Conservation (phyloP, 2,329 filamentous ascomycete genomes). For the Fonsecaea multimorphosa region DNA sequence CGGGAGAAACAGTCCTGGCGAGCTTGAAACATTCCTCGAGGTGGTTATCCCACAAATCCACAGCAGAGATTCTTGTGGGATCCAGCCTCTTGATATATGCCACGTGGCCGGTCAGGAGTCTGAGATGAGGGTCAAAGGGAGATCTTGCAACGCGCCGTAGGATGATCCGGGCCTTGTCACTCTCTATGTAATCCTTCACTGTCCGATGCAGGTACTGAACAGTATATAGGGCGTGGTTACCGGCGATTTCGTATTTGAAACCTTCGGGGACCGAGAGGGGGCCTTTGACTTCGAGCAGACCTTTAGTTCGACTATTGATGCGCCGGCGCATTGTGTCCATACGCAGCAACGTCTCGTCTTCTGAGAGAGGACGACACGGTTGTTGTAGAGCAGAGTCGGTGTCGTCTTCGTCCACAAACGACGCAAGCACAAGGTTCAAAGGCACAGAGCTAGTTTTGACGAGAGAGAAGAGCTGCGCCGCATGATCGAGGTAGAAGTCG, state of each 20-base stretch:
- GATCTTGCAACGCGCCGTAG: neutral
- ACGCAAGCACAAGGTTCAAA: neutral
- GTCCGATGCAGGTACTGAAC: slow-evolving; percentile 1
- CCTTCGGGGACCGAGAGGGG: neutral
- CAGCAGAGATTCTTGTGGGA: neutral
- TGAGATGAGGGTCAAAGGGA: neutral
- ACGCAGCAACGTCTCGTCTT: neutral
- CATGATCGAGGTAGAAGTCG: slow-evolving; percentile 25
- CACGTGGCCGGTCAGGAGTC: neutral
- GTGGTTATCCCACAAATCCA: neutral
- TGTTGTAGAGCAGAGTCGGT: slow-evolving; percentile 1
- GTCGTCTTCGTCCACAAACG: slow-evolving; percentile 8
- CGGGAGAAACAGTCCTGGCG: neutral
- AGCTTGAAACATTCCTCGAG: neutral
- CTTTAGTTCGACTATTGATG: slow-evolving; percentile 4
- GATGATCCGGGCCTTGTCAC: neutral
- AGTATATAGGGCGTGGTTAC: neutral
- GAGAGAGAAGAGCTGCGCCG: slow-evolving; percentile 24
- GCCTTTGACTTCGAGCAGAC: slow-evolving; percentile 2
- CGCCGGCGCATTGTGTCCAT: neutral
- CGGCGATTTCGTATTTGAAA: neutral
- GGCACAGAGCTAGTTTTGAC: neutral
- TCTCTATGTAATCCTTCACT: neutral
- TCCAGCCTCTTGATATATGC: slow-evolving; percentile 1
- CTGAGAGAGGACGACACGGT: neutral